phyloP scores from a whole-genome alignment of 2,329 filamentous ascomycete species.

The Calonectria crousiana region DNA sequence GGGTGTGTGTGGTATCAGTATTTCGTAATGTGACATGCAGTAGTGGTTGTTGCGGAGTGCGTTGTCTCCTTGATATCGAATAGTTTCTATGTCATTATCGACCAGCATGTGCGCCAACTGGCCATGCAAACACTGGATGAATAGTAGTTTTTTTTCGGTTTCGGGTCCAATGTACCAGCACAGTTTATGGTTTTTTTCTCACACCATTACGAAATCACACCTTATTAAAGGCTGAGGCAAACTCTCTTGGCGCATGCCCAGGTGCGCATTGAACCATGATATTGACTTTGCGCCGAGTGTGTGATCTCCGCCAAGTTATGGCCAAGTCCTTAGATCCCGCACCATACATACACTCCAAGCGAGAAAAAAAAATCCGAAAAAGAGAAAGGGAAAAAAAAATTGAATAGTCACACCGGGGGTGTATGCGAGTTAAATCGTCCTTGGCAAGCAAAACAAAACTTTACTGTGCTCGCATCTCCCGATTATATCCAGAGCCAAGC shows the following conservation, averaged over 20 bases:
- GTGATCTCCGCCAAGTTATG: background rate
- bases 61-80: background rate
- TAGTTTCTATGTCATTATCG: background rate
- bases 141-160: slow-evolving; percentile 13
- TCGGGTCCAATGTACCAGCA: background rate
- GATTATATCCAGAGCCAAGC: background rate
- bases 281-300: background rate
- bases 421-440: background rate
- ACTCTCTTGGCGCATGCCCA: slow-evolving; percentile 4
- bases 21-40: background rate
- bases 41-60: background rate
- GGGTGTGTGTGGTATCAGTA: background rate
- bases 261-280: background rate
- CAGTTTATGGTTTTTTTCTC: background rate
- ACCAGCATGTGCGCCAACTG: background rate
- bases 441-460: background rate
- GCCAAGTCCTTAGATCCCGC: slow-evolving; percentile 7
- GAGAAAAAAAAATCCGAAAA: background rate
- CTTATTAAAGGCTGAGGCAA: background rate
- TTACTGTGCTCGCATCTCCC: background rate
- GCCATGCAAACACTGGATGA: background rate
- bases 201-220: background rate
- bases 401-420: background rate
- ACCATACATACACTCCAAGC: background rate
- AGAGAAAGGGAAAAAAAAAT: background rate